Base-by-base conservation (phyloP, 2,329 filamentous ascomycete species). In the Plenodomus biglobosus region DNA sequence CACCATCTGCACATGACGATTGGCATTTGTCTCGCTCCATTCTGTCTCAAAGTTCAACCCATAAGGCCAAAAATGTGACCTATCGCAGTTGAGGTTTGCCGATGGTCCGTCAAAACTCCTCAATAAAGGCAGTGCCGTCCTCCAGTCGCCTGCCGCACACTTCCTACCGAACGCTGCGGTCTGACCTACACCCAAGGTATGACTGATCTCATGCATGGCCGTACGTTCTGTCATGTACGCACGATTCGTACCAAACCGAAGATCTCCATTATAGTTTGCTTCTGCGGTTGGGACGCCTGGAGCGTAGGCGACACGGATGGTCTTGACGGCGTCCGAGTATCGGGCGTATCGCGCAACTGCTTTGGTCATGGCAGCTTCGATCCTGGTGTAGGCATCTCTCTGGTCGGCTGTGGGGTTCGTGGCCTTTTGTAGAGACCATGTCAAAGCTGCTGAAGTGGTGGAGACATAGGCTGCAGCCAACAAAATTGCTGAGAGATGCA, bases 161-260 rank as follows among this genome's bases (percentile, higher is more conserved):
- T 67, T 62, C 2, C 39, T 46, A 34, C 66, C 46, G 36, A 69
- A 70, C 10, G 62, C 64, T 1, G 59, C 55, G 8, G 67, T 70
- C 48, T 69, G 66, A 2, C 67, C 66, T 1, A 70, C 60, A 2
- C 67, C 67, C 6, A 70, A 50, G 2, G 67, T 70, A 40, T 70
- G 67, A 15, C 52, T 51, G 45, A 70, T 69, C 42, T 70, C 67
- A 32, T 70, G 67, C 65, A 70, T 62, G 3, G 67, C 67, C 10
- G 66, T 69, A 38, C 67, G 63, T 52, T 70, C 58, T 1, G 53
- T 67, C 67, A 70, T 70, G 55, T 69, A 70, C 3, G 61, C 42
- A 8, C 66, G 49, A 44, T 70, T 57, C 11, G 58, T 62, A 16
- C 67, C 67, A 46, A 70, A 70, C 27, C 67, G 64, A 11, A 70